Evolutionary conservation across 2,329 filamentous ascomycete species (phyloP).

Genomic region (Fusarium tjaetaba): DNA sequence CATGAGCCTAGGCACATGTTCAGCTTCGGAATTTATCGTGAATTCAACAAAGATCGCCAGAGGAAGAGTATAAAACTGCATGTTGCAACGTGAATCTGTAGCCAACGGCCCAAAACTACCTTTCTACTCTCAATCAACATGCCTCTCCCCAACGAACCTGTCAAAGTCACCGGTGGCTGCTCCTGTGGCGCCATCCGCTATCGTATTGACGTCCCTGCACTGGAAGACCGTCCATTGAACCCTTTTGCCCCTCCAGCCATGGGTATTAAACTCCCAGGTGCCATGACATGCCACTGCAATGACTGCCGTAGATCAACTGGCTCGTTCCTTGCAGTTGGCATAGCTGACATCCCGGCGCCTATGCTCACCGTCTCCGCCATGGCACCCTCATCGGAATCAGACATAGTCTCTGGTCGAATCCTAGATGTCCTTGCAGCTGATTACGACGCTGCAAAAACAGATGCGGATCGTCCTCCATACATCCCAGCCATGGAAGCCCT

Average conservation of each 20-base stretch:
- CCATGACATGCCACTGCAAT: neutral
- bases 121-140: neutral
- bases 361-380: neutral
- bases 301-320: neutral
- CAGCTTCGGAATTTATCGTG: neutral
- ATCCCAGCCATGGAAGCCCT: neutral
- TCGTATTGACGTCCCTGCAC: neutral
- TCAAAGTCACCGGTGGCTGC: neutral
- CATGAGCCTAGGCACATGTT: rapidly evolving
- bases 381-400: neutral
- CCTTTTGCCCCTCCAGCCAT: neutral
- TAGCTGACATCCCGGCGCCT: rapidly evolving
- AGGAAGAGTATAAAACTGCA: neutral
- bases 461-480: neutral
- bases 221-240: neutral
- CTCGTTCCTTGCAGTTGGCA: neutral
- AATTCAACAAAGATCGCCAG: rapidly evolving
- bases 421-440: neutral
- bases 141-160: neutral
- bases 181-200: neutral
- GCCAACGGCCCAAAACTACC: rapidly evolving
- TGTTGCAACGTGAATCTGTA: rapidly evolving
- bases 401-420: rapidly evolving
- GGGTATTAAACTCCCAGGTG: rapidly evolving
- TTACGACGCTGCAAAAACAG: neutral